Conservation (phyloP, 2,329 filamentous ascomycete genomes). For the Leptographium radiaticola region DNA sequence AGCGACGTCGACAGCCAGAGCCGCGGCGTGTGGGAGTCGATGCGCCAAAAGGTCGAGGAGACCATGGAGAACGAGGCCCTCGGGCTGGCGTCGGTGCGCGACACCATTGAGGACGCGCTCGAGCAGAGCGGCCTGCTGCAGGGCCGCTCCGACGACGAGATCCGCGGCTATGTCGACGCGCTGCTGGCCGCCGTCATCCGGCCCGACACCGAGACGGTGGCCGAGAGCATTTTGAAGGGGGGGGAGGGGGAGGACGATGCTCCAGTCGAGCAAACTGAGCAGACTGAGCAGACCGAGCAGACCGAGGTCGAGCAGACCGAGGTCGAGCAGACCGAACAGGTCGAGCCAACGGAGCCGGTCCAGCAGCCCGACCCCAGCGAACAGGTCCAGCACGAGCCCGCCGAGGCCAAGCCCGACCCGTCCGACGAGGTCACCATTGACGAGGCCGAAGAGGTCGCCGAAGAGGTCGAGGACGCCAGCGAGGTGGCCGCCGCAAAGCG, state of each 20-base stretch:
- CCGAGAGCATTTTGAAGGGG: slow-evolving; percentile 9
- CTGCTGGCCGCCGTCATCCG: slow-evolving; percentile 35
- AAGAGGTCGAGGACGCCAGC: slow-evolving; percentile 4
- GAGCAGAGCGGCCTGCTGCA: slow-evolving; percentile 39
- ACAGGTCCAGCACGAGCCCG: neutral
- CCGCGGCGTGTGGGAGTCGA: slow-evolving; percentile 35
- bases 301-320: neutral
- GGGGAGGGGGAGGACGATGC: slow-evolving; percentile 1
- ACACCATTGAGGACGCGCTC: slow-evolving; percentile 41
- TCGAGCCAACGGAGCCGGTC: neutral
- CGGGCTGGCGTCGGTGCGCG: slow-evolving; percentile 36
- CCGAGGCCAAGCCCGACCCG: neutral
- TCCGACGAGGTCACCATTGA: slow-evolving; percentile 4
- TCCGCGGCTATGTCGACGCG: slow-evolving; percentile 33
- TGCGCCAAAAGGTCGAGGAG: slow-evolving; percentile 41
- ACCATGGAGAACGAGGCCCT: slow-evolving; percentile 44
- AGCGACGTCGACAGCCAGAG: slow-evolving; percentile 15
- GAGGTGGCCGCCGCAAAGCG: too few relatives aligned
- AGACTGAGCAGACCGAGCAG: neutral
- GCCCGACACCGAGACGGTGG: slow-evolving; percentile 8
- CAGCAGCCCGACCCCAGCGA: neutral
- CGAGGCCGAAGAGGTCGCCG: neutral
- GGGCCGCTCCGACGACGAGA: slow-evolving; percentile 31
- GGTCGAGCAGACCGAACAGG: neutral
- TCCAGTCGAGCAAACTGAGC: slow-evolving; percentile 5